Conservation (phyloP, 352 stramenopile genomes). For the Peronospora destructor region DNA sequence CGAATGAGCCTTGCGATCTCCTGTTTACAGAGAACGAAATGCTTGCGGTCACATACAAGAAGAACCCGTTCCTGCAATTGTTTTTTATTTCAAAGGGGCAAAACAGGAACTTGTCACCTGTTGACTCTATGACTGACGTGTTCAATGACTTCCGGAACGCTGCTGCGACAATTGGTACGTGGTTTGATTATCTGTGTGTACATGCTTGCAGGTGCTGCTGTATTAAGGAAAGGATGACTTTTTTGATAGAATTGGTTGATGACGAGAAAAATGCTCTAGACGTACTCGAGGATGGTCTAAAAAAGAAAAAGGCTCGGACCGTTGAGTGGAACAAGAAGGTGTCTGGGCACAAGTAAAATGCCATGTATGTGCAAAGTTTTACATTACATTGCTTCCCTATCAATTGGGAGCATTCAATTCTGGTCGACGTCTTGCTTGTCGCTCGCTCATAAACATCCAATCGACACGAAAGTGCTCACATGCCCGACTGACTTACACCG, state of each 20-base stretch:
- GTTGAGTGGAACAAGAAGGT: slow-evolving; percentile 33
- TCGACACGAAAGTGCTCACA: slow-evolving; percentile 5
- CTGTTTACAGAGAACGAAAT: slow-evolving; percentile 40
- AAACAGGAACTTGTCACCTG: slow-evolving; percentile 14
- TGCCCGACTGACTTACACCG: slow-evolving; percentile 4
- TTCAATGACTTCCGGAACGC: slow-evolving; percentile 41
- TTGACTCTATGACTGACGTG: slow-evolving; percentile 16
- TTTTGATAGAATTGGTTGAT: slow-evolving; percentile 36
- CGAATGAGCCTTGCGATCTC: slow-evolving; percentile 41
- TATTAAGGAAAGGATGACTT: slow-evolving; percentile 10
- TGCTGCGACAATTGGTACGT: slow-evolving; percentile 50
- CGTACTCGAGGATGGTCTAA: slow-evolving; percentile 54
- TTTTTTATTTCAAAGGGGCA: slow-evolving; percentile 37
- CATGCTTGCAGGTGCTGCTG: slow-evolving; percentile 1
- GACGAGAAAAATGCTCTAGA: slow-evolving; percentile 45
- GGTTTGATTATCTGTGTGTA: slow-evolving; percentile 4
- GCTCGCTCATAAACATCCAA: slow-evolving; percentile 14
- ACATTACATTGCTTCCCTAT: slow-evolving; percentile 9
- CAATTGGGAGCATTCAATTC: not conserved
- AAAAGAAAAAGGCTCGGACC: slow-evolving; percentile 79
- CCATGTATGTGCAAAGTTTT: slow-evolving; percentile 8
- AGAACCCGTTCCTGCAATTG: slow-evolving; percentile 52
- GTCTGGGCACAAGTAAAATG: not conserved
- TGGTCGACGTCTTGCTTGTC: no score
- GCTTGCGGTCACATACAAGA: slow-evolving; percentile 54